These are phyloP conservation scores for Ophiocordyceps camponoti-saundersi DNA, from an alignment of 2,329 filamentous ascomycete genomes.

Conservation along the genomic window DNA sequence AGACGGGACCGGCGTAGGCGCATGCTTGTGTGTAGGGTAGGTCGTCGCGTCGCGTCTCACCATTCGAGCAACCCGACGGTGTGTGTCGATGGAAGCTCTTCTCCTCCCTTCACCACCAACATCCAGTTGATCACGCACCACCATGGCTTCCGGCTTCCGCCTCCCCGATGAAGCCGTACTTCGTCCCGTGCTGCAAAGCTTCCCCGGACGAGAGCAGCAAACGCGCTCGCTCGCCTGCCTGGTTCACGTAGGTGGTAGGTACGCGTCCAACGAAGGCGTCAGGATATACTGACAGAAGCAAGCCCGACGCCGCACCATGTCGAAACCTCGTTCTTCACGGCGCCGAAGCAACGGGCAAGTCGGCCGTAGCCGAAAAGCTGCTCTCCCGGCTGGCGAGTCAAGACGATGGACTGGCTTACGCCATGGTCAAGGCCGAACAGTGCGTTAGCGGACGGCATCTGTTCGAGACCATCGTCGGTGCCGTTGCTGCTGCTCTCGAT, in stretches of 20 bases:
- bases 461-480: slow-evolving; percentile 51
- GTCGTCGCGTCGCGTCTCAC: neutral
- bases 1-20: neutral
- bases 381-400: slow-evolving; percentile 9
- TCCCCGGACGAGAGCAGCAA: slow-evolving; percentile 41
- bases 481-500: slow-evolving; percentile 35
- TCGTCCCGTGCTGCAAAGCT: slow-evolving; percentile 25
- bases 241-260: slow-evolving; percentile 23
- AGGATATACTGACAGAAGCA: slow-evolving; percentile 1
- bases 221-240: slow-evolving; percentile 41
- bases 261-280: neutral
- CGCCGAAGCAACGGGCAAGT: slow-evolving; percentile 76
- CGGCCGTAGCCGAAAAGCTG: slow-evolving; percentile 42
- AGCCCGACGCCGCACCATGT: slow-evolving; percentile 53
- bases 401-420: slow-evolving; percentile 29
- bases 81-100: too few relatives aligned
- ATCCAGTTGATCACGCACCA: too few relatives aligned
- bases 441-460: slow-evolving; percentile 67
- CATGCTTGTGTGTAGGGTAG: too few relatives aligned
- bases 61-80: neutral
- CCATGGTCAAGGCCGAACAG: slow-evolving; percentile 52
- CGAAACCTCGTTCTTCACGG: slow-evolving; percentile 68
- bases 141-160: slow-evolving; percentile 26
- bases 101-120: too few relatives aligned
- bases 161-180: slow-evolving; percentile 35